These are phyloP conservation scores for Syzygium aromaticum DNA, from an alignment of 345 rosid species.

Conservation along the genomic window DNA sequence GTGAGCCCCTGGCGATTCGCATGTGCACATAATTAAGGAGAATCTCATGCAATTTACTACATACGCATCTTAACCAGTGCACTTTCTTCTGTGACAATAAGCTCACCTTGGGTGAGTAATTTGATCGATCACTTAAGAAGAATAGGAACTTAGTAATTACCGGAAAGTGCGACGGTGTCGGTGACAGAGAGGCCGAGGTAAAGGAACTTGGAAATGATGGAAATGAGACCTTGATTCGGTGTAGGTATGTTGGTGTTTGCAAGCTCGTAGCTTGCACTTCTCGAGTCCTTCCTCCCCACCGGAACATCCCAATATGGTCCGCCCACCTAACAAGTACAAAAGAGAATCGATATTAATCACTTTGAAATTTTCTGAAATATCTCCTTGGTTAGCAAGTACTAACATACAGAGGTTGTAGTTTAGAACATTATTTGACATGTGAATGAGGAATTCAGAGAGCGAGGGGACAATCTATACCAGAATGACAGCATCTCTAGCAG, in stretches of 20 bases:
- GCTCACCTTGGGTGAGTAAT: not conserved
- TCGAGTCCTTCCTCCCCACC: conserved; percentile 89
- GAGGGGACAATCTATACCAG: conserved; percentile 32
- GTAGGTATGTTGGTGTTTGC: conserved; percentile 48
- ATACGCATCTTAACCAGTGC: not conserved
- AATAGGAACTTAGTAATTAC: conserved; percentile 16
- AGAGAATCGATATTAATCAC: not conserved
- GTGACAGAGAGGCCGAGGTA: conserved; percentile 73
- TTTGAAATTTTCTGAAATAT: not conserved
- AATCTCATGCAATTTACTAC: not conserved
- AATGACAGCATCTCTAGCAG: conserved; percentile 81
- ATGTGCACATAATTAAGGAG: not conserved
- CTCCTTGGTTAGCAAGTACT: not conserved
- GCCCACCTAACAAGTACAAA: conserved; percentile 49
- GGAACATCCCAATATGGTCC: conserved; percentile 98
- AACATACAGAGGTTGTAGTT: not conserved
- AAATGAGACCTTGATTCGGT: conserved; percentile 45
- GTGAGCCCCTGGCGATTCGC: conserved; percentile 51
- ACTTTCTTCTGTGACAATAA: not conserved
- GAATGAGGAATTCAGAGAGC: not conserved
- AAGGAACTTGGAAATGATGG: conserved; percentile 53
- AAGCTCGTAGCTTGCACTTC: conserved; percentile 47
- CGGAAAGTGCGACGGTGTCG: conserved; percentile 80
- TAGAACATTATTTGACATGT: not conserved
- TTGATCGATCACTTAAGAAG: not conserved